Conservation (phyloP, 2,329 filamentous ascomycete species). For the Mycosphaerelloides madeirae region DNA sequence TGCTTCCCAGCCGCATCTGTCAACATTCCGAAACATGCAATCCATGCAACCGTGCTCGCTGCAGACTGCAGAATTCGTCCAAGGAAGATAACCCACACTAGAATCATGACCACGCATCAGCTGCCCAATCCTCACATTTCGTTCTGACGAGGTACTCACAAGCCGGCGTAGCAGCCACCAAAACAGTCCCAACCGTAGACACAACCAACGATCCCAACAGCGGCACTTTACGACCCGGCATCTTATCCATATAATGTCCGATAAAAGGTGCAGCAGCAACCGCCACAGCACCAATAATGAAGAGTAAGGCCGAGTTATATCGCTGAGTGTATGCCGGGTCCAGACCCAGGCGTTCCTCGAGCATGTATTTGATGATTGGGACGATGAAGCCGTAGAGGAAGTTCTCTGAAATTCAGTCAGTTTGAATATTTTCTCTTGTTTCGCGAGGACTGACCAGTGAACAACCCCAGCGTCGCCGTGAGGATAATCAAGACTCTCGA, state of each 20-base stretch:
- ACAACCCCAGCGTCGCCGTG: slow-evolving; percentile 17
- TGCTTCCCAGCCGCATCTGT: slow-evolving; percentile 12
- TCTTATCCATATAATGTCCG: slow-evolving; percentile 15
- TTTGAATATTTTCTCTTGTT: neutral
- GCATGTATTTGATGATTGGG: slow-evolving; percentile 18
- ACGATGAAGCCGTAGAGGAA: slow-evolving; percentile 19
- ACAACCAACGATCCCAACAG: slow-evolving; percentile 13
- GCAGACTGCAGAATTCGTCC: slow-evolving; percentile 15
- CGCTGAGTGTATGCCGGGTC: slow-evolving; percentile 13
- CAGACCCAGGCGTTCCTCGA: slow-evolving; percentile 13
- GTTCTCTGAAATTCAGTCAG: slow-evolving; percentile 11
- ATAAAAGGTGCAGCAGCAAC: slow-evolving; percentile 29
- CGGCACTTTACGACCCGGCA: slow-evolving; percentile 11
- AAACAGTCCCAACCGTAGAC: slow-evolving; percentile 12
- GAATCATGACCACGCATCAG: neutral
- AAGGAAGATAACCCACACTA: slow-evolving; percentile 12
- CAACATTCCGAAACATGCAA: slow-evolving; percentile 16
- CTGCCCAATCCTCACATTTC: neutral
- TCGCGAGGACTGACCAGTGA: slow-evolving; percentile 11
- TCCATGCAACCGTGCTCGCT: slow-evolving; percentile 15
- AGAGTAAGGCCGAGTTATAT: slow-evolving; percentile 12
- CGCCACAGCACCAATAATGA: slow-evolving; percentile 41
- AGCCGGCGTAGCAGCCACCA: slow-evolving; percentile 8
- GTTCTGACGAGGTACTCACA: neutral
- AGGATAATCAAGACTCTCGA: slow-evolving; percentile 13